Evolutionary conservation across 2,329 filamentous ascomycete species (phyloP).

Genomic region (Fusarium devonianum): DNA sequence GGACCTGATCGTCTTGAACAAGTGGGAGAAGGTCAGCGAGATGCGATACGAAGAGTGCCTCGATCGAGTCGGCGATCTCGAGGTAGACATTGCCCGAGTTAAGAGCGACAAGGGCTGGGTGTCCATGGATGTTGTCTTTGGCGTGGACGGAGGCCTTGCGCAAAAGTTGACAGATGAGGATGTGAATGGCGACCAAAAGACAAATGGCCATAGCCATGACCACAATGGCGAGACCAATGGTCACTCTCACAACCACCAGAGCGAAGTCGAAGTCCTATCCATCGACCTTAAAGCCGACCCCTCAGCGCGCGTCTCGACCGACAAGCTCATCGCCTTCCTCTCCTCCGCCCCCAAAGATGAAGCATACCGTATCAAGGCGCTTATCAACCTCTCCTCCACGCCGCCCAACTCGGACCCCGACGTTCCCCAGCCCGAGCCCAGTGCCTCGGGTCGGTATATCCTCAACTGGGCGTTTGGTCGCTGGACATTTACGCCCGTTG

Average conservation of each 20-base stretch:
- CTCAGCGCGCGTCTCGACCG: slow-evolving; percentile 57
- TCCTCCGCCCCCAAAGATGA: slow-evolving; percentile 85
- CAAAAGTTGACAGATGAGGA: slow-evolving; percentile 56
- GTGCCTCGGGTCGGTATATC: slow-evolving; percentile 70
- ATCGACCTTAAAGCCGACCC: slow-evolving; percentile 66
- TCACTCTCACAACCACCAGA: slow-evolving; percentile 67
- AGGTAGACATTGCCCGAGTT: slow-evolving; percentile 81
- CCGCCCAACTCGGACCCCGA: slow-evolving; percentile 62
- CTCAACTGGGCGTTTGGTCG: slow-evolving; percentile 98
- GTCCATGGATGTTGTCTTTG: slow-evolving; percentile 80
- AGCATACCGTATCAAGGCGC: slow-evolving; percentile 91
- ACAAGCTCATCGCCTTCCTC: slow-evolving; percentile 72
- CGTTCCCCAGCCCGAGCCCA: slow-evolving; percentile 44
- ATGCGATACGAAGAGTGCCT: slow-evolving; percentile 77
- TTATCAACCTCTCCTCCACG: slow-evolving; percentile 56
- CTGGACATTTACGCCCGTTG: slow-evolving; percentile 82
- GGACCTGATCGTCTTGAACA: slow-evolving; percentile 90
- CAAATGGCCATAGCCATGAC: slow-evolving; percentile 46
- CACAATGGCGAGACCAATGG: slow-evolving; percentile 50
- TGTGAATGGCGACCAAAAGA: slow-evolving; percentile 36
- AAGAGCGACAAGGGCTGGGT: slow-evolving; percentile 86
- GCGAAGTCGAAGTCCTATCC: slow-evolving; percentile 91
- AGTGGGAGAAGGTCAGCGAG: slow-evolving; percentile 83
- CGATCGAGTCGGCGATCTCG: slow-evolving; percentile 81
- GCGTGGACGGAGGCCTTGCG: slow-evolving; percentile 83